Evolutionary conservation across 305 asterid species (phyloP), one percentile per base, ranked within the genome.

Genomic region (Ilex paraguariensis): DNA sequence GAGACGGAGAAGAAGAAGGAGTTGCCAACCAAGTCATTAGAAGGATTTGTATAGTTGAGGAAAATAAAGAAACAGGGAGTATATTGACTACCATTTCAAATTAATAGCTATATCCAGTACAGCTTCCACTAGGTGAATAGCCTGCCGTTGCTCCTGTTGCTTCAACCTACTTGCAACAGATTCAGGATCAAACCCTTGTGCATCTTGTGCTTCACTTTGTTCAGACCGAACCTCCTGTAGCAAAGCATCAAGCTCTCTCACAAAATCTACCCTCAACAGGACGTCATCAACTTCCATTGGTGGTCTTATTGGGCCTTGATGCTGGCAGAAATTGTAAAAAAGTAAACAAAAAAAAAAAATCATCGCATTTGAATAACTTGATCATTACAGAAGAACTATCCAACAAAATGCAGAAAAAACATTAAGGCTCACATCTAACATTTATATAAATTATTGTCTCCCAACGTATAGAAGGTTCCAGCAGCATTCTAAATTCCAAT

Each of bases 61-160:
- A 36, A 36, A 36, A 36, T 3, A 36, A 52, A 17, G 31, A 52
- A 16, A 3, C 11, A 52, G 6, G 10, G 9, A n/a, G 6, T 7
- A 17, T n/a, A 21, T 21, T 21, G 31, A 52, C 84, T 88, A 92
- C 88, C 94, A 87, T 51, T 68, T 67, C 81, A 92, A 82, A 74
- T 80, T 74, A 72, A 89, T 73, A 32, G 98, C 95, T 60, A 92
- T 76, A 61, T 92, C 91, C 70, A 92, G 70, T 31, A 92, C 83
- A 57, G 87, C 75, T 81, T 77, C 81, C 5, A 90, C 97, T 81
- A 81, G 96, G 69, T 56, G 75, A 57, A 92, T 84, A 54, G 91
- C 84, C 56, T 90, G 76, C 74, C 87, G 96, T 70, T 92, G 89
- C 81, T 89, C 98, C 71, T 92, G 96, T 69, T 83, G 91, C 75